Evolutionary conservation across 2,329 filamentous ascomycete species (phyloP).

Genomic region (Aspergillus melleus): DNA sequence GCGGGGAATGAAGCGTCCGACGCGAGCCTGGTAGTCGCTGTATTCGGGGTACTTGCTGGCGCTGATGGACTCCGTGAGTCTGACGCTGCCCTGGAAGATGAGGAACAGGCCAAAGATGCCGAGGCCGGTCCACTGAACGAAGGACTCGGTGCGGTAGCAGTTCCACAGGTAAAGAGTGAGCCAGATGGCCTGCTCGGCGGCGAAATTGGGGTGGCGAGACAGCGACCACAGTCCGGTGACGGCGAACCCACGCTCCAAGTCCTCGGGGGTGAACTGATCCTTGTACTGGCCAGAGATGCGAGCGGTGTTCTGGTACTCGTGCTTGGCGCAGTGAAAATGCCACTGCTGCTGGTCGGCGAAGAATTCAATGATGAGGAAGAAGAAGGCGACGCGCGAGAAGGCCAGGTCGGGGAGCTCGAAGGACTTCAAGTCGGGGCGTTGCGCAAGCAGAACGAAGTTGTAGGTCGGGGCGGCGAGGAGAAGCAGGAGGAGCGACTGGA

Average conservation of each 20-base stretch:
- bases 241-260: slow-evolving; percentile 87
- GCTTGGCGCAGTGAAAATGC: slow-evolving; percentile 82
- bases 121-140: slow-evolving; percentile 75
- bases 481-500: slow-evolving; percentile 80
- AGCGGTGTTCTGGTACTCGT: slow-evolving; percentile 69
- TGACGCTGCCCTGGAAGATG: slow-evolving; percentile 87
- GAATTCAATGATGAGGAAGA: slow-evolving; percentile 66
- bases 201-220: slow-evolving; percentile 92
- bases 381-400: slow-evolving; percentile 57
- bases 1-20: slow-evolving; percentile 78
- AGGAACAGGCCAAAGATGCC: slow-evolving; percentile 70
- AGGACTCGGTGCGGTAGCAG: slow-evolving; percentile 68
- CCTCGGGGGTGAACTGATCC: slow-evolving; percentile 61
- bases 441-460: slow-evolving; percentile 71
- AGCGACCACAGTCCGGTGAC: slow-evolving; percentile 82
- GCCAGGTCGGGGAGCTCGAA: slow-evolving; percentile 61
- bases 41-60: slow-evolving; percentile 86
- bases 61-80: slow-evolving; percentile 81
- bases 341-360: slow-evolving; percentile 93
- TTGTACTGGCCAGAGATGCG: slow-evolving; percentile 62
- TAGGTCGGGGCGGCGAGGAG: slow-evolving; percentile 80
- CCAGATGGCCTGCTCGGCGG: slow-evolving; percentile 90
- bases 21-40: slow-evolving; percentile 74
- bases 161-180: slow-evolving; percentile 84
- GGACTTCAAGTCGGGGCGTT: slow-evolving; percentile 55